A percentile compares a stretch with the other conserved stretches of the same genome.
Conservation (phyloP, 768 basidiomycete genomes). For the Ramaria sp. region DNA sequence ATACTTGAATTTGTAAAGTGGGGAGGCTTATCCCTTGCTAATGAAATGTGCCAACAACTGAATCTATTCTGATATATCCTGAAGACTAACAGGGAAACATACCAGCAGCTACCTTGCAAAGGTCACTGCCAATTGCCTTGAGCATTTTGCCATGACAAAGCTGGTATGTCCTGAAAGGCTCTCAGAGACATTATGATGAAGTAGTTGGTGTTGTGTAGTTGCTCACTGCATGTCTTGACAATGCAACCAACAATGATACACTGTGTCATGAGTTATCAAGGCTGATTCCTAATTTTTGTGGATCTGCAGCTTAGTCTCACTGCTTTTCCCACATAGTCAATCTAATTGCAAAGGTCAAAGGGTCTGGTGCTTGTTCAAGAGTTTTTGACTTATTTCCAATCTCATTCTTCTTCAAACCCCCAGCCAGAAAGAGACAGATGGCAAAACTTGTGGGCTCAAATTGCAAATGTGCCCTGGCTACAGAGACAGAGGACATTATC, state of each 20-base stretch:
- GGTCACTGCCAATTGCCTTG: no score
- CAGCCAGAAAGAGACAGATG: no score
- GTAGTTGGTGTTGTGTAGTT: no score
- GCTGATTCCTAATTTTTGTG: conserved; percentile 20
- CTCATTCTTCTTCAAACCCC: conserved; percentile 20
- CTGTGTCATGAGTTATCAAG: no score
- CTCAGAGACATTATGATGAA: no score
- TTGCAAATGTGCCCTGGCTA: not conserved
- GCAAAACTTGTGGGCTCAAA: conserved; percentile 14
- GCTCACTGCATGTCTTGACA: no score
- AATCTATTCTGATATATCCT: no score
- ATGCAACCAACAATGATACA: no score
- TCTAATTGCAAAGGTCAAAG: conserved; percentile 23
- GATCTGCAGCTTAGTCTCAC: conserved; percentile 11
- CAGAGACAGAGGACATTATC: not conserved
- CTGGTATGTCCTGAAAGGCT: conserved; percentile 17
- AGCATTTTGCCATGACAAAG: conserved; percentile 19
- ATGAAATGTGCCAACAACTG: no score
- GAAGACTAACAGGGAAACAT: no score
- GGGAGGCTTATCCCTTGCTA: conserved; percentile 18
- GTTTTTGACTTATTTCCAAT: conserved; percentile 9
- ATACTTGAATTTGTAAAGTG: conserved; percentile 27
- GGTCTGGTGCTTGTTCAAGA: no score
- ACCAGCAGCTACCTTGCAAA: no score
- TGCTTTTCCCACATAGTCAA: conserved; percentile 26